Conservation (phyloP, 1,284 basidiomycete species). For the Fomes fomentarius region DNA sequence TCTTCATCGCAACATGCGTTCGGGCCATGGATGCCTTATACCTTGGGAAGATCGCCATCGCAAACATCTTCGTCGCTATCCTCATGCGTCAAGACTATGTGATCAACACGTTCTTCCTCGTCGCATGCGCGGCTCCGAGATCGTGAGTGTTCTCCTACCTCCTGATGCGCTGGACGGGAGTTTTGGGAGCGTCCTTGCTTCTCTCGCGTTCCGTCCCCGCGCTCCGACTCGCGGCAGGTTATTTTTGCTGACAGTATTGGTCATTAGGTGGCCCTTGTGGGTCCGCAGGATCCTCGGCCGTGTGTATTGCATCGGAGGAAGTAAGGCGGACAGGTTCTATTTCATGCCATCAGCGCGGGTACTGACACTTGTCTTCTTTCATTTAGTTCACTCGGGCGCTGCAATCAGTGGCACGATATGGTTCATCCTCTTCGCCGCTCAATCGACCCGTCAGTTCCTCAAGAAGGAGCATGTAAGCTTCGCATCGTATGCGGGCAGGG, state of each 20-base stretch:
- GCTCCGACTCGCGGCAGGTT: neutral
- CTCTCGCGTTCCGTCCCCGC: too few relatives aligned
- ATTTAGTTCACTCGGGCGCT: conserved; percentile 53
- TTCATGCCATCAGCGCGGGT: neutral
- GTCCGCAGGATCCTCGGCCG: conserved; percentile 54
- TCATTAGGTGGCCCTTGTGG: conserved; percentile 51
- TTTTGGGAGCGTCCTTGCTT: too few relatives aligned
- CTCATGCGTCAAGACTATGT: conserved; percentile 64
- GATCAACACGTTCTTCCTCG: conserved; percentile 55
- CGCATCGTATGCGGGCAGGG: neutral
- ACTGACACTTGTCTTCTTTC: neutral
- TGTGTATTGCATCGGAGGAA: conserved; percentile 59
- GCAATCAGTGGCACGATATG: conserved; percentile 56
- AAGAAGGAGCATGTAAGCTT: conserved; percentile 41
- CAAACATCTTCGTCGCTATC: conserved; percentile 55
- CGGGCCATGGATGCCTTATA: conserved; percentile 43
- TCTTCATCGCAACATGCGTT: conserved; percentile 49
- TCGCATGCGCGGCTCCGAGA: conserved; percentile 50
- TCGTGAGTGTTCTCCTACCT: conserved; percentile 39
- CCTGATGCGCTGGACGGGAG: neutral
- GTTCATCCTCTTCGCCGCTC: conserved; percentile 51
- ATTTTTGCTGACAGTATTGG: conserved; percentile 10
- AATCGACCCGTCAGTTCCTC: conserved; percentile 52
- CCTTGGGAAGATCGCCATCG: conserved; percentile 50
- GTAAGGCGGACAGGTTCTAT: conserved; percentile 28